Evolutionary conservation across 345 rosid species (phyloP).

Genomic region (Combretum micranthum): DNA sequence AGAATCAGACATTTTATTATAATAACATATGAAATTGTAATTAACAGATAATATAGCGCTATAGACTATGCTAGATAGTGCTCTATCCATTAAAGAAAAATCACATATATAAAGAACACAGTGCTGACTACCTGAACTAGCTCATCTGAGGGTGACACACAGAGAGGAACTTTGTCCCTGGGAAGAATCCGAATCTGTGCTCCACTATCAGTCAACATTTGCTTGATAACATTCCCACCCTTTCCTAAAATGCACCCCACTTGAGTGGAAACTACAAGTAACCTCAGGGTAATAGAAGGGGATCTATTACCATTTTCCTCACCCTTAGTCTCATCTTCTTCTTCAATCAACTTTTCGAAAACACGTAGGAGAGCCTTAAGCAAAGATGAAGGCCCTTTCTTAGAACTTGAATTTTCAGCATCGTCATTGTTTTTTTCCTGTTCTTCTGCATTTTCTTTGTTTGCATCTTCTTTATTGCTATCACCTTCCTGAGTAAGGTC

Average conservation of each 20-base stretch:
- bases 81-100: background rate
- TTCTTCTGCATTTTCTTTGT: slow-evolving; percentile 19
- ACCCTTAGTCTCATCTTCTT: slow-evolving; percentile 22
- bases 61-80: background rate
- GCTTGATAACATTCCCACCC: slow-evolving; percentile 60
- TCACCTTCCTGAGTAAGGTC: background rate
- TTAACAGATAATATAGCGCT: too few species aligned
- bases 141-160: slow-evolving; percentile 49
- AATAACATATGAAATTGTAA: too few species aligned
- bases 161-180: slow-evolving; percentile 50
- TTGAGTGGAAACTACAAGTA: slow-evolving; percentile 53
- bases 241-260: slow-evolving; percentile 63
- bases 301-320: slow-evolving; percentile 29
- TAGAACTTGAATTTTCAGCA: slow-evolving; percentile 24
- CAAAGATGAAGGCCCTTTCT: slow-evolving; percentile 26
- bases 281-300: slow-evolving; percentile 31
- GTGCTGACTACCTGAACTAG: slow-evolving; percentile 45
- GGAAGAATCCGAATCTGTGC: slow-evolving; percentile 63
- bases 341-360: slow-evolving; percentile 47
- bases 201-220: slow-evolving; percentile 53
- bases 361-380: slow-evolving; percentile 56
- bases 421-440: slow-evolving; percentile 8
- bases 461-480: slow-evolving; percentile 10
- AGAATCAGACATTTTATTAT: too few species aligned
- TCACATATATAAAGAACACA: background rate